These are phyloP conservation scores for Haematococcus lacustris DNA, from an alignment of 139 green algal genomes.

Conservation along the genomic window DNA sequence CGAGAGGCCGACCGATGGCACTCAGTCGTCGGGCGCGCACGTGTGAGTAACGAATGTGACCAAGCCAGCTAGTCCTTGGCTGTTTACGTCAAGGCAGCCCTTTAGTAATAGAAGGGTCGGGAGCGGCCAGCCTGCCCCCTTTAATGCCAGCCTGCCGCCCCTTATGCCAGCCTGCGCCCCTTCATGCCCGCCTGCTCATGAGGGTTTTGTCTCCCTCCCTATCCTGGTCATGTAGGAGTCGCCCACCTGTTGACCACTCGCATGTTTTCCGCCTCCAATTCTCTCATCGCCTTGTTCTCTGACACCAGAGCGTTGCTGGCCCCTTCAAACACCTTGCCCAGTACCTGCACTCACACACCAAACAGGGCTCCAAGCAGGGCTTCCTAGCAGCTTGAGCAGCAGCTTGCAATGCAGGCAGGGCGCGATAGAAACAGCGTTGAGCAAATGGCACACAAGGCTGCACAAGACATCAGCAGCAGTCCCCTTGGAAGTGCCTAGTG, in stretches of 20 bases:
- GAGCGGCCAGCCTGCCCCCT: neutral
- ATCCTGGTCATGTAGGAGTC: too few species aligned
- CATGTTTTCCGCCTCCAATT: conserved; percentile 3
- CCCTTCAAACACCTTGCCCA: neutral
- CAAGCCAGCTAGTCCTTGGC: neutral
- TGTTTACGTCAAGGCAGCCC: neutral
- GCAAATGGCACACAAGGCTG: too few species aligned
- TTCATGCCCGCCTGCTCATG: too few species aligned
- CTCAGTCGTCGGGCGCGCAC: neutral
- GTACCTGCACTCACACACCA: neutral
- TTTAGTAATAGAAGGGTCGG: neutral
- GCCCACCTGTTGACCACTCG: conserved; percentile 1
- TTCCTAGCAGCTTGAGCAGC: neutral
- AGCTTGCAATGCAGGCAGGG: too few species aligned
- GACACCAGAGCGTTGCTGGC: neutral
- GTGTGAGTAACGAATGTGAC: neutral
- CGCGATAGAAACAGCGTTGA: too few species aligned
- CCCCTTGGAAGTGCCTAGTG: too few species aligned
- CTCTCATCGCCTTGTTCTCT: neutral
- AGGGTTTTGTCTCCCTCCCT: too few species aligned
- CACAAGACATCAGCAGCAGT: too few species aligned
- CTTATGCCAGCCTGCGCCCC: too few species aligned
- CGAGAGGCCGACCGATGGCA: too few species aligned
- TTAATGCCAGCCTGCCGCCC: too few species aligned
- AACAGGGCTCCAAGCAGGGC: neutral